phyloP scores from a whole-genome alignment of 2,329 filamentous ascomycete species.

The Paracoccidioides lutzii region DNA sequence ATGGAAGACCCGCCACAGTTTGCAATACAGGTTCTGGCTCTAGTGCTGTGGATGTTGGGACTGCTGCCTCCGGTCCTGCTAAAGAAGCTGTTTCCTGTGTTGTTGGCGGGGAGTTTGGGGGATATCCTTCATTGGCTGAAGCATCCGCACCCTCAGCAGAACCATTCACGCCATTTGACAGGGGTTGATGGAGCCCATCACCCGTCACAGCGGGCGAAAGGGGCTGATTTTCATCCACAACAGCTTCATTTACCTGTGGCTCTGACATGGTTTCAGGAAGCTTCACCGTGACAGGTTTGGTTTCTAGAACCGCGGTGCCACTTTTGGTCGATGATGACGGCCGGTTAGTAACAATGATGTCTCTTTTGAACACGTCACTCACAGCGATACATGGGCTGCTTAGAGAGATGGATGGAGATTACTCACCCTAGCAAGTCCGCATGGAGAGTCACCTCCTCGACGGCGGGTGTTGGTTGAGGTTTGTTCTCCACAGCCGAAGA shows the following conservation, averaged over 20 bases:
- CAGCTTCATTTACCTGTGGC: slow-evolving; percentile 3
- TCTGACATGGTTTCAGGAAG: slow-evolving; percentile 6
- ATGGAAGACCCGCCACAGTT: not conserved
- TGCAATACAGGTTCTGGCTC: not conserved
- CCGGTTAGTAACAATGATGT: too few species aligned
- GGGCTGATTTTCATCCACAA: slow-evolving; percentile 5
- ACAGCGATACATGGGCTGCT: slow-evolving; percentile 5
- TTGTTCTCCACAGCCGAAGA: slow-evolving; percentile 27
- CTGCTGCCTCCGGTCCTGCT: not conserved
- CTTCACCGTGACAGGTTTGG: slow-evolving; percentile 15
- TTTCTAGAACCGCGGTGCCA: slow-evolving; percentile 15
- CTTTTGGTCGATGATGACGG: not conserved
- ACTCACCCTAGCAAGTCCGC: not conserved
- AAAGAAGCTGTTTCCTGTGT: slow-evolving; percentile 4
- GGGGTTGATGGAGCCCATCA: slow-evolving; percentile 14
- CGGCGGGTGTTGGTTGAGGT: slow-evolving; percentile 18
- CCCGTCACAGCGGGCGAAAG: slow-evolving; percentile 19
- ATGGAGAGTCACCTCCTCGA: slow-evolving; percentile 3
- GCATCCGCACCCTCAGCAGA: not conserved
- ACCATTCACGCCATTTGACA: slow-evolving; percentile 17
- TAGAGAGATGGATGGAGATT: not conserved
- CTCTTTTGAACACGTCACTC: too few species aligned
- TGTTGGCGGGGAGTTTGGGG: slow-evolving; percentile 19
- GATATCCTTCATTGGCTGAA: slow-evolving; percentile 14
- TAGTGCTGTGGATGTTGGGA: not conserved